A percentile compares a stretch with the other conserved stretches of the same genome.
These are phyloP conservation scores for Penicillium occitanis DNA, from an alignment of 2,329 filamentous ascomycete species.

Conservation along the genomic window DNA sequence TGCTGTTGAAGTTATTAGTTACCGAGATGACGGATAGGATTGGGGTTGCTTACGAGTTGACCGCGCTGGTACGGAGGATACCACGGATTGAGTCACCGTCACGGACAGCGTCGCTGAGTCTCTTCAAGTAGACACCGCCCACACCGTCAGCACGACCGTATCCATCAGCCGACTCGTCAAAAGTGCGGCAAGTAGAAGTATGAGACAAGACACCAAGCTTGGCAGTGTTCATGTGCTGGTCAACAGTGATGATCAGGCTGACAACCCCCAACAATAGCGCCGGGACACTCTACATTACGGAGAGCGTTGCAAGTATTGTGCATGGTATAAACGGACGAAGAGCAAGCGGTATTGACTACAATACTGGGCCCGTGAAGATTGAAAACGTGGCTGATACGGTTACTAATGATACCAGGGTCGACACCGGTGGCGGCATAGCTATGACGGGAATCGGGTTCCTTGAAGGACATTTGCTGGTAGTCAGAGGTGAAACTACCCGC, in stretches of 20 bases:
- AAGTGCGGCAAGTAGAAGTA: constrained; percentile 36
- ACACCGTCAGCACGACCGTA: constrained; percentile 39
- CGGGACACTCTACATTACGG: constrained; percentile 24
- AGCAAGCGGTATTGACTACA: constrained; percentile 29
- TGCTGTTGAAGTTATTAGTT: not conserved
- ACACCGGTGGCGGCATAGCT: constrained; percentile 30
- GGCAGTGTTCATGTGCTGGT: constrained; percentile 27
- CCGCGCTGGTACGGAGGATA: constrained; percentile 22
- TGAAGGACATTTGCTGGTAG: constrained; percentile 25
- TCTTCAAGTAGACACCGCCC: constrained; percentile 36
- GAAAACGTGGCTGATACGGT: constrained; percentile 27
- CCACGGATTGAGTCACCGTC: constrained; percentile 26
- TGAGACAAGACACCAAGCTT: constrained; percentile 32
- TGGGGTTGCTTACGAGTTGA: constrained; percentile 20
- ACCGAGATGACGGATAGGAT: not conserved
- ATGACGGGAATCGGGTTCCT: constrained; percentile 13
- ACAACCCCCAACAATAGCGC: constrained; percentile 27
- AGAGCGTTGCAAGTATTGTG: constrained; percentile 38
- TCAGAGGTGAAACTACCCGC: constrained; percentile 25
- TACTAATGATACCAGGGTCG: constrained; percentile 30
- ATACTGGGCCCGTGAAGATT: constrained; percentile 17
- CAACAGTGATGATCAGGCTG: constrained; percentile 27
- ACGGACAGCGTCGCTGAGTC: constrained; percentile 30
- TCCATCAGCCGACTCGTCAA: constrained; percentile 36
- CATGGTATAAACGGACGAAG: constrained; percentile 40